Evolutionary conservation across 805 yeast species (phyloP).

Genomic region (Ogataea paraovalis): DNA sequence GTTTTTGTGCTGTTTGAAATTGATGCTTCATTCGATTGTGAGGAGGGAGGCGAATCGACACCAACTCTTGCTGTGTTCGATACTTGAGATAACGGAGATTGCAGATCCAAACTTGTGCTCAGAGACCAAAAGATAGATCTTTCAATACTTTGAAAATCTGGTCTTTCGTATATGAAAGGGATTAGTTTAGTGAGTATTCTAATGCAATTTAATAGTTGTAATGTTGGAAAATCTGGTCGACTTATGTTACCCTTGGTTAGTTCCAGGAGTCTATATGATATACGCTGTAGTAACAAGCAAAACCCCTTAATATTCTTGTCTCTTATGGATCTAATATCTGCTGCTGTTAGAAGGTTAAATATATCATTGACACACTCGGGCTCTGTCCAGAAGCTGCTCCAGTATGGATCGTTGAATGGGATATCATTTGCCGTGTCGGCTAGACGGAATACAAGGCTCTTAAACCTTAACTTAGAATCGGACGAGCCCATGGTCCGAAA

Average conservation of each 20-base stretch:
- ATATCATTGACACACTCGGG: constrained; percentile 56
- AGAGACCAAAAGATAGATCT: constrained; percentile 43
- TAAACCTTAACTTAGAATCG: constrained; percentile 62
- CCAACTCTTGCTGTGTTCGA: constrained; percentile 24
- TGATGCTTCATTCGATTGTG: constrained; percentile 17
- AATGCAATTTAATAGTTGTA: constrained; percentile 53
- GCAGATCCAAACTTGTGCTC: constrained; percentile 12
- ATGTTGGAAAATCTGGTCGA: constrained; percentile 22
- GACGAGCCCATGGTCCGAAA: constrained; percentile 56
- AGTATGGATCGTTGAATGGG: constrained; percentile 35
- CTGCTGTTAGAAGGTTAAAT: constrained; percentile 49
- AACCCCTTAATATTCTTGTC: constrained; percentile 57
- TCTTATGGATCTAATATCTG: constrained; percentile 57
- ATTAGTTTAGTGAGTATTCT: constrained; percentile 60
- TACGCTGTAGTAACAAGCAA: constrained; percentile 43
- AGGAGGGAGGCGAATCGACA: constrained; percentile 16
- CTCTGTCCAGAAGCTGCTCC: constrained; percentile 43
- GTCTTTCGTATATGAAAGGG: constrained; percentile 65
- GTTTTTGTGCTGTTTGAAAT: constrained; percentile 18
- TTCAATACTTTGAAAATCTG: constrained; percentile 32
- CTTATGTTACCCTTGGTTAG: constrained; percentile 20
- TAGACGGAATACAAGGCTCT: constrained; percentile 56
- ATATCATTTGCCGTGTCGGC: constrained; percentile 41
- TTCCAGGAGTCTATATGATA: constrained; percentile 32
- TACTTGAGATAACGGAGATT: constrained; percentile 9